A percentile compares a stretch with the other conserved stretches of the same genome.
These are phyloP conservation scores for Vanilla planifolia DNA, from an alignment of 106 monocot species.

Conservation along the genomic window DNA sequence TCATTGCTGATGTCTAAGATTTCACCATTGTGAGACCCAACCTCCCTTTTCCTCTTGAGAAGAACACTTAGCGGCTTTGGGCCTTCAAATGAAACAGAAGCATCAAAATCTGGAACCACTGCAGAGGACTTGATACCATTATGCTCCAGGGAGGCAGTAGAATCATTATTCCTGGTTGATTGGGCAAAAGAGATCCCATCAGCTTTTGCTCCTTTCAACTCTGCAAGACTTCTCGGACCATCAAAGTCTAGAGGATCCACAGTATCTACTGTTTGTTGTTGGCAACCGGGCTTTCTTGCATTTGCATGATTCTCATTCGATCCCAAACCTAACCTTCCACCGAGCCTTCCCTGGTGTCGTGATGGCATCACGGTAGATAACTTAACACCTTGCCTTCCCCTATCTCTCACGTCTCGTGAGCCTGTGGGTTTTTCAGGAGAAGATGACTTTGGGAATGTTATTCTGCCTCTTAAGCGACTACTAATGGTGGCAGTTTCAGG, in stretches of 20 bases:
- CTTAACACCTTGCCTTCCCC: conserved; percentile 32
- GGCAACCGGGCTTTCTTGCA: conserved; percentile 9
- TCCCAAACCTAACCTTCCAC: conserved; percentile 28
- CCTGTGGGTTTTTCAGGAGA: conserved; percentile 16
- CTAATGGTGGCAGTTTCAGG: conserved; percentile 25
- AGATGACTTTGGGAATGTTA: conserved; percentile 41
- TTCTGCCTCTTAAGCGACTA: conserved; percentile 70
- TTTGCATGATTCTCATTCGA: conserved; percentile 23
- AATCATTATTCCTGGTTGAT: background rate
- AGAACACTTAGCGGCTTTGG: conserved; percentile 60
- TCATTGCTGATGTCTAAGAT: conserved; percentile 7
- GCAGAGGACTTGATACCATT: background rate
- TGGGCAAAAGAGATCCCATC: conserved; percentile 18
- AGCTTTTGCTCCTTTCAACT: conserved; percentile 54
- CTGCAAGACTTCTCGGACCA: conserved; percentile 78
- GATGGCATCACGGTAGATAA: conserved; percentile 22
- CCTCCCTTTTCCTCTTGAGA: conserved; percentile 58
- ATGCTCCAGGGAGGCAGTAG: background rate
- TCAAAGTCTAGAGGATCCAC: conserved; percentile 36
- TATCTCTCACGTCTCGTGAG: conserved; percentile 22
- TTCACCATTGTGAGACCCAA: conserved; percentile 10
- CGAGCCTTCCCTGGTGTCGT: conserved; percentile 16
- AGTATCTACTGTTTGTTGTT: conserved; percentile 28
- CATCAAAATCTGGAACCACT: conserved; percentile 17
- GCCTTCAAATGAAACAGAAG: conserved; percentile 43